phyloP scores from a whole-genome alignment of 2,329 filamentous ascomycete genomes.

The Shiraia sp. region DNA sequence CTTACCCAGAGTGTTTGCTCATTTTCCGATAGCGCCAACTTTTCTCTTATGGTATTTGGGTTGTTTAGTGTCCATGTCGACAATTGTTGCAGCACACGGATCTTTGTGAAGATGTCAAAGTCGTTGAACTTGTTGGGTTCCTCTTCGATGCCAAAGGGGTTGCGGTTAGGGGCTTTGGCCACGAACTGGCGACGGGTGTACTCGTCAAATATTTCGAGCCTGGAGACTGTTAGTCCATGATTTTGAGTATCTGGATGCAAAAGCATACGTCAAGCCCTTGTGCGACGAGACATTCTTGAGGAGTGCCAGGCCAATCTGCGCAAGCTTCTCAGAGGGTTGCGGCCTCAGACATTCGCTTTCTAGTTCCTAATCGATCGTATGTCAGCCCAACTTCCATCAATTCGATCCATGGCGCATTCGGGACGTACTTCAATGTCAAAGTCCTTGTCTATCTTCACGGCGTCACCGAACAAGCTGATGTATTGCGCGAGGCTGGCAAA shows the following conservation, averaged over 20 bases:
- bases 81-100: constrained; percentile 82
- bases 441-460: constrained; percentile 85
- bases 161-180: constrained; percentile 75
- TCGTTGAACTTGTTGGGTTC: constrained; percentile 73
- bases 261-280: constrained; percentile 81
- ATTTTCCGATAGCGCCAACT: constrained; percentile 79
- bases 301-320: constrained; percentile 81
- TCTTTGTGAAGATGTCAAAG: constrained; percentile 82
- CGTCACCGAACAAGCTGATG: constrained; percentile 86
- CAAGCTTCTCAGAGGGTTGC: constrained; percentile 69
- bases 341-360: constrained; percentile 87
- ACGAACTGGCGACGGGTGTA: constrained; percentile 88
- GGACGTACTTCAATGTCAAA: constrained; percentile 81
- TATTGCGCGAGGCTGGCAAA: constrained; percentile 94
- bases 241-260: constrained; percentile 1
- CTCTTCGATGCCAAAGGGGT: constrained; percentile 84
- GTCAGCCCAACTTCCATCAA: constrained; percentile 31
- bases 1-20: constrained; percentile 85
- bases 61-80: constrained; percentile 88
- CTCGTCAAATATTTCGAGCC: constrained; percentile 86
- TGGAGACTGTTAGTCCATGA: constrained; percentile 46
- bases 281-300: constrained; percentile 95
- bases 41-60: constrained; percentile 82
- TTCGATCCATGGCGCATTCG: constrained; percentile 13
- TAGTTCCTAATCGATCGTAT: constrained; percentile 69